Evolutionary conservation across 2,329 filamentous ascomycete species (phyloP), one percentile per base, ranked within the genome.

Genomic region (Rhynchosporium graminicola): DNA sequence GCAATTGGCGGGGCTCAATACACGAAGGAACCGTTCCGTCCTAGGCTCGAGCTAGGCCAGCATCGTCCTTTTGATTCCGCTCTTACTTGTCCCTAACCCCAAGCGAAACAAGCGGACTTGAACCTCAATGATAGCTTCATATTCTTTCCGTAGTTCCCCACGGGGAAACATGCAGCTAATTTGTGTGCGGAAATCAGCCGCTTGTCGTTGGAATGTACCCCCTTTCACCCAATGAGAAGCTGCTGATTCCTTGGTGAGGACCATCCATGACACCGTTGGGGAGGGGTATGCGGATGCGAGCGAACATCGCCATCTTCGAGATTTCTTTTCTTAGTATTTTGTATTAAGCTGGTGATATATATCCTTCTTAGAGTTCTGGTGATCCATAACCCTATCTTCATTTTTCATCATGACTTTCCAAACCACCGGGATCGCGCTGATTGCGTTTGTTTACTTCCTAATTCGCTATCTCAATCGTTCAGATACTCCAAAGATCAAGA

Each of bases 401-500:
- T 12, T 4, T 31, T 28, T 47, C 46, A 59, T 10, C 57, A 69
- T 69, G 67, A 62, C 67, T 29, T 52, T 64, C n/a, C 66, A 66
- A 61, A 67, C 67, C 10, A 65, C 66, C 12, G 70, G 66, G 52
- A 60, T 73, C 31, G 68, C 69, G 20, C n/a, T 72, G 8, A 51
- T 74, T 68, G 71, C 70, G 12, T 29, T 69, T 12, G 45, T 72
- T 10, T 69, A 63, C 52, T 60, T 71, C 45, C 31, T 72, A 33
- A 56, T 72, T 38, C 69, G 66, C 58, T 69, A 75, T 42, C 71
- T 80, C n/a, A 78, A 77, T 56, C 68, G 71, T 1, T 87, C 85
- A 1, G 84, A 87, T 66, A 75, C 79, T 0, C 81, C 84, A 4
- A 85, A 84, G 69, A 86, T 87, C 72, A 86, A 87, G 68, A 80